A percentile compares a stretch with the other conserved stretches of the same genome.
phyloP scores from a whole-genome alignment of 768 basidiomycete genomes.

The Gloeophyllum trabeum region DNA sequence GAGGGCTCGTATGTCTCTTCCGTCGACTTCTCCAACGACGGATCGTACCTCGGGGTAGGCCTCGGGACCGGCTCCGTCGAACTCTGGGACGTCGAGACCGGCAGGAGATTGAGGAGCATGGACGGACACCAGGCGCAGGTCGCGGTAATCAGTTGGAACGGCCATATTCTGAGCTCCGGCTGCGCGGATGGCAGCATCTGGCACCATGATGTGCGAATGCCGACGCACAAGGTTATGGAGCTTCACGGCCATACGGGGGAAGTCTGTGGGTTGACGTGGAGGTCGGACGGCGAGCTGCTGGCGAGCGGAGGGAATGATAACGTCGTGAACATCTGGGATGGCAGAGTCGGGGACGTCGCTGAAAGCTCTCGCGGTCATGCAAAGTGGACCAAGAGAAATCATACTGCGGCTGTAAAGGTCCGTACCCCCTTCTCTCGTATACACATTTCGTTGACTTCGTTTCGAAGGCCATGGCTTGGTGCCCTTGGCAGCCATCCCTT shows the following conservation, averaged over 20 bases:
- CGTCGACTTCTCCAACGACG: slow-evolving; percentile 72
- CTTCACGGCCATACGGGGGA: slow-evolving; percentile 86
- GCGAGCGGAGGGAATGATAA: slow-evolving; percentile 98
- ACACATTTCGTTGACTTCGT: not conserved
- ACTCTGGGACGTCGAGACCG: slow-evolving; percentile 85
- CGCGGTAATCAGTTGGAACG: slow-evolving; percentile 78
- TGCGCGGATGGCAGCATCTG: slow-evolving; percentile 93
- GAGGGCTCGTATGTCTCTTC: slow-evolving; percentile 68
- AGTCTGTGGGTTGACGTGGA: slow-evolving; percentile 88
- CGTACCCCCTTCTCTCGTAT: slow-evolving; percentile 2
- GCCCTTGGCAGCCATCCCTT: slow-evolving; percentile 88
- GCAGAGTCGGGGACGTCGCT: slow-evolving; percentile 47
- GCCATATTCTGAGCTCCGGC: slow-evolving; percentile 77
- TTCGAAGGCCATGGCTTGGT: slow-evolving; percentile 88
- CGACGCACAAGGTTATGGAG: slow-evolving; percentile 79
- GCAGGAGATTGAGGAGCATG: slow-evolving; percentile 85
- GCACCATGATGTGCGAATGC: slow-evolving; percentile 88
- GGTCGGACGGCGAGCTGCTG: slow-evolving; percentile 77
- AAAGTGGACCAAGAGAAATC: slow-evolving; percentile 88
- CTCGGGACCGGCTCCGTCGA: slow-evolving; percentile 78
- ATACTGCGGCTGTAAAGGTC: slow-evolving; percentile 80
- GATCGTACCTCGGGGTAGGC: slow-evolving; percentile 74
- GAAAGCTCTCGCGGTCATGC: slow-evolving; percentile 21
- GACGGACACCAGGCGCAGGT: slow-evolving; percentile 75
- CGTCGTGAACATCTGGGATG: slow-evolving; percentile 97